Evolutionary conservation across 164 flowering plant genomes (phyloP).

Genomic region (Aristolochia contorta): DNA sequence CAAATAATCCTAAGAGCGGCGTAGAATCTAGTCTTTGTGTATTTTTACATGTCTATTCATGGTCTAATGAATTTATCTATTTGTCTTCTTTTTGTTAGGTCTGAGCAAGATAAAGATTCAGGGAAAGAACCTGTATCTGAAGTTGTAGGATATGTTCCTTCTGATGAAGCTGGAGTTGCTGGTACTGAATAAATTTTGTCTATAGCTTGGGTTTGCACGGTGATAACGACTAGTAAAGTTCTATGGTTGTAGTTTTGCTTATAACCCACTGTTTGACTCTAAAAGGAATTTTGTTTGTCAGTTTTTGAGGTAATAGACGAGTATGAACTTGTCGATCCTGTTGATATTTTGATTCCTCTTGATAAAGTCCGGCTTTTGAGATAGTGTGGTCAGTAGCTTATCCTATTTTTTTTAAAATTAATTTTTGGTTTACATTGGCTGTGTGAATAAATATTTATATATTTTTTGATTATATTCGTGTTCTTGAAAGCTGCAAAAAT

Average conservation of each 20-base stretch:
- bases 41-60: too few species aligned
- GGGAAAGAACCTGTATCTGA: slow-evolving; percentile 67
- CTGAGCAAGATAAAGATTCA: slow-evolving; percentile 98
- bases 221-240: not conserved
- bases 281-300: slow-evolving; percentile 21
- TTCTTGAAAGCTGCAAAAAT: slow-evolving; percentile 88
- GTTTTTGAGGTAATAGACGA: slow-evolving; percentile 93
- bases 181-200: slow-evolving; percentile 30
- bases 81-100: too few species aligned
- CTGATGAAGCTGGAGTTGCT: slow-evolving; percentile 60
- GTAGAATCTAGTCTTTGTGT: not conserved
- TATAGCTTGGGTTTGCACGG: not conserved
- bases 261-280: not conserved
- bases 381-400: slow-evolving; percentile 79
- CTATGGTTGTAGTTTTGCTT: not conserved
- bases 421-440: too few species aligned
- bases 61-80: too few species aligned
- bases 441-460: too few species aligned
- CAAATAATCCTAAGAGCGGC: too few species aligned
- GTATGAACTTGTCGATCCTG: slow-evolving; percentile 97
- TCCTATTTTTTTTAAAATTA: not conserved
- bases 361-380: slow-evolving; percentile 99
- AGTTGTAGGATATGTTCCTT: slow-evolving; percentile 50
- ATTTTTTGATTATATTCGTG: too few species aligned
- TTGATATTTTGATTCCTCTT: slow-evolving; percentile 84